Conservation (phyloP, 2,329 filamentous ascomycete species). For the Hypomyces rosellus region DNA sequence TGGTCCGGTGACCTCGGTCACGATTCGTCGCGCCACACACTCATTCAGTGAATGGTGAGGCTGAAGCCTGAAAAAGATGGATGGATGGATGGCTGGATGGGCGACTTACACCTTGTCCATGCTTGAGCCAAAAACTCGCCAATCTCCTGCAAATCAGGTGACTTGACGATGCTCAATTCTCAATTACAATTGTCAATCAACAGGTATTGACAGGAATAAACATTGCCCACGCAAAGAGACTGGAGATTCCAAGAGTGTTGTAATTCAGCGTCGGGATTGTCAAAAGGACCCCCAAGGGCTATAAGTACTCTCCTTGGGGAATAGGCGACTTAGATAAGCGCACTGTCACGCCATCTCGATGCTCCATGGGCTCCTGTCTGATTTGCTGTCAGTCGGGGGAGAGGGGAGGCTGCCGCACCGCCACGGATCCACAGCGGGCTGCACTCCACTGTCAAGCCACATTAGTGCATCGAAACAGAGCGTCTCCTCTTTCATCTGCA, state of each 20-base stretch:
- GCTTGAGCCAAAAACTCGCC: background rate
- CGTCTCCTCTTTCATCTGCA: too few relatives aligned
- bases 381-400: background rate
- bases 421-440: background rate
- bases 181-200: too few relatives aligned
- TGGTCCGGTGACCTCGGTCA: constrained; percentile 2
- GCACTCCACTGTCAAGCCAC: background rate
- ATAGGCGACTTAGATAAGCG: constrained; percentile 6
- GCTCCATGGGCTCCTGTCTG: constrained; percentile 9
- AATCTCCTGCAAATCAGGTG: too few relatives aligned
- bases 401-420: background rate
- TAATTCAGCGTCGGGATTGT: background rate
- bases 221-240: too few relatives aligned
- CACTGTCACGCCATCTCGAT: constrained; percentile 9
- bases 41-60: constrained; percentile 1
- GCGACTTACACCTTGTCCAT: constrained; percentile 13
- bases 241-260: background rate
- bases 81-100: too few relatives aligned
- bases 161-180: too few relatives aligned
- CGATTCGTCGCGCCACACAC: constrained; percentile 9
- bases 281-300: background rate
- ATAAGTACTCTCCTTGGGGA: constrained; percentile 1
- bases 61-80: background rate
- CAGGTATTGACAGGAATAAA: too few relatives aligned
- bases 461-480: too few relatives aligned